Conservation (phyloP, 257 asterid species). For the Phtheirospermum japonicum region DNA sequence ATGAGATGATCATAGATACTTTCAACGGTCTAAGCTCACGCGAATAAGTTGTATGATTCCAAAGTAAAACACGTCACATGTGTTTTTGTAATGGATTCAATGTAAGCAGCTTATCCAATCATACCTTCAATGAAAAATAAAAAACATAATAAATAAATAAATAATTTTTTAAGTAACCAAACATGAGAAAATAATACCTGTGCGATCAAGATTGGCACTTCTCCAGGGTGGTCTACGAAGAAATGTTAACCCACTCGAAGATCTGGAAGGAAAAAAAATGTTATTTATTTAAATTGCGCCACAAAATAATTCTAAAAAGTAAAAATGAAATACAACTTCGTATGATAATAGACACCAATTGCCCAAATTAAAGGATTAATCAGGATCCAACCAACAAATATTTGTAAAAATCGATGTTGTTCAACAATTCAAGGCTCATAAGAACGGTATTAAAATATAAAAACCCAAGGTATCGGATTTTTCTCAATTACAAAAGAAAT, state of each 20-base stretch:
- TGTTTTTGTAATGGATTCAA: slow-evolving; percentile 80
- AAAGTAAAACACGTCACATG: slow-evolving; percentile 41
- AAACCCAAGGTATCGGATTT: no score
- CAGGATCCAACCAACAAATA: no score
- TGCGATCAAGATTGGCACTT: slow-evolving; percentile 49
- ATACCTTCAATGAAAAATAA: slow-evolving; percentile 44
- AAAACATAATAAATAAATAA: neutral
- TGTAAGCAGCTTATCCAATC: slow-evolving; percentile 66
- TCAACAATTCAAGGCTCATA: no score
- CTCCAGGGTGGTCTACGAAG: slow-evolving; percentile 57
- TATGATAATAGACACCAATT: no score
- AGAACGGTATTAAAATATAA: no score
- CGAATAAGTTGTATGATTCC: slow-evolving; percentile 5
- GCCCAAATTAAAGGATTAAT: no score
- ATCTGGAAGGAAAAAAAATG: slow-evolving; percentile 36
- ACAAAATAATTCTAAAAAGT: no score
- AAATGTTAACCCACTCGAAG: slow-evolving; percentile 61
- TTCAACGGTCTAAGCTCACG: no score
- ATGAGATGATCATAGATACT: no score
- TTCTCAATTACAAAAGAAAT: no score
- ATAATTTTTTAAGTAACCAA: neutral
- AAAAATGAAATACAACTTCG: no score
- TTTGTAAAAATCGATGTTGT: no score
- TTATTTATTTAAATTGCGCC: slow-evolving; percentile 13
- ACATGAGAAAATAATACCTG: slow-evolving; percentile 39